Evolutionary conservation across 169 alveolate genomes (phyloP).

Genomic region (Plasmodium fragile): DNA sequence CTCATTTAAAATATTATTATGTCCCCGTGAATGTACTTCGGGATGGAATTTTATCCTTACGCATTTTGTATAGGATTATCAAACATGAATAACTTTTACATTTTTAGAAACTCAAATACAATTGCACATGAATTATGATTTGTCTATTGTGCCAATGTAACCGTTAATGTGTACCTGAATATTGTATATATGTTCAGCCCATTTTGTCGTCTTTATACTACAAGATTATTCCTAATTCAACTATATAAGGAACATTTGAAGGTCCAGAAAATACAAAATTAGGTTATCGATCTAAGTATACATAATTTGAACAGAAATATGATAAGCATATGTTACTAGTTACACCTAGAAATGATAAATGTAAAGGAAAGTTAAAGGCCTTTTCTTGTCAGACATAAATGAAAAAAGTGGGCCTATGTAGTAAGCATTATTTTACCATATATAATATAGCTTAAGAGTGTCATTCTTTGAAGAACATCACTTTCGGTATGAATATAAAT

Average conservation of each 20-base stretch:
- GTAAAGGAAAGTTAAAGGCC: background rate
- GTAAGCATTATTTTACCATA: background rate
- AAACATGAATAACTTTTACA: background rate
- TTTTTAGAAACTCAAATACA: background rate
- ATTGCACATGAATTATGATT: background rate
- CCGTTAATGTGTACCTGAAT: background rate
- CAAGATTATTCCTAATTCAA: background rate
- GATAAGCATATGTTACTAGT: background rate
- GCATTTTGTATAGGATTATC: background rate
- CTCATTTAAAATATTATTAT: background rate
- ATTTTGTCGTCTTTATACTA: background rate
- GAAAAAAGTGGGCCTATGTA: background rate
- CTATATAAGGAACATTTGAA: background rate
- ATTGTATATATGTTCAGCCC: background rate
- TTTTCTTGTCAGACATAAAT: background rate
- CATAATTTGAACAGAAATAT: background rate
- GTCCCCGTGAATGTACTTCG: background rate
- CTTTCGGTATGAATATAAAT: background rate
- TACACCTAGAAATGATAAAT: background rate
- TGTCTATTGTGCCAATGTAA: background rate
- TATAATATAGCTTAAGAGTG: background rate
- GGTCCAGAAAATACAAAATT: background rate
- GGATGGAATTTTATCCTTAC: background rate
- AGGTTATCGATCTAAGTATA: background rate
- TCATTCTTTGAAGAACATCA: background rate